These are phyloP conservation scores for Fusarium sp. DNA, from an alignment of 2,329 filamentous ascomycete species.

Conservation along the genomic window DNA sequence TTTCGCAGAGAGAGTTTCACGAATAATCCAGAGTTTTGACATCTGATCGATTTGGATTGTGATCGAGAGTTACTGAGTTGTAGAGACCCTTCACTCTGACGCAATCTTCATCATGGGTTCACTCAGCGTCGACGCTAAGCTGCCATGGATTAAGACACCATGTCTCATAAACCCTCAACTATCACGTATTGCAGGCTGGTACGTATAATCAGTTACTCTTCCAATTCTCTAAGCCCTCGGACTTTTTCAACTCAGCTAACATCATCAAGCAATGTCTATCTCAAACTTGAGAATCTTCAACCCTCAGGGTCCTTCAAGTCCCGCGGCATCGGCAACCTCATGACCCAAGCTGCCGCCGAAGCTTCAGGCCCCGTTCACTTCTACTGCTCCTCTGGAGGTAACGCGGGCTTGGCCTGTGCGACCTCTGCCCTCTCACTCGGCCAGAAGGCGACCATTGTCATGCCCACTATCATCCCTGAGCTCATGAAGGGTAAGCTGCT, in stretches of 20 bases:
- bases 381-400: conserved; percentile 86
- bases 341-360: conserved; percentile 61
- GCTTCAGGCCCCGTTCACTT: conserved; percentile 70
- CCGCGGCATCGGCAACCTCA: conserved; percentile 80
- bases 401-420: conserved; percentile 87
- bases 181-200: conserved; percentile 82
- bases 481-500: conserved; percentile 81
- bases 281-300: conserved; percentile 89
- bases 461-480: conserved; percentile 75
- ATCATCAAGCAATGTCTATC: conserved; percentile 76
- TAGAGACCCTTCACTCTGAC: too few relatives aligned
- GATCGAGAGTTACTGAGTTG: too few relatives aligned
- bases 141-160: conserved; percentile 81
- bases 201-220: conserved; percentile 48
- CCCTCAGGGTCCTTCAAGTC: conserved; percentile 92
- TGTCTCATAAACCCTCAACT: conserved; percentile 77
- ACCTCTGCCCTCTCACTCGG: conserved; percentile 76
- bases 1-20: too few relatives aligned
- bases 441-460: conserved; percentile 80
- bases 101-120: conserved; percentile 58
- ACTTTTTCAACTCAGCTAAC: conserved; percentile 24
- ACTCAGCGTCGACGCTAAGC: conserved; percentile 55
- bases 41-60: too few relatives aligned
- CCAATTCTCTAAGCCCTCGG: not conserved
- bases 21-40: too few relatives aligned